phyloP scores from a whole-genome alignment of 2,329 filamentous ascomycete species.

The Aspergillus ruber region DNA sequence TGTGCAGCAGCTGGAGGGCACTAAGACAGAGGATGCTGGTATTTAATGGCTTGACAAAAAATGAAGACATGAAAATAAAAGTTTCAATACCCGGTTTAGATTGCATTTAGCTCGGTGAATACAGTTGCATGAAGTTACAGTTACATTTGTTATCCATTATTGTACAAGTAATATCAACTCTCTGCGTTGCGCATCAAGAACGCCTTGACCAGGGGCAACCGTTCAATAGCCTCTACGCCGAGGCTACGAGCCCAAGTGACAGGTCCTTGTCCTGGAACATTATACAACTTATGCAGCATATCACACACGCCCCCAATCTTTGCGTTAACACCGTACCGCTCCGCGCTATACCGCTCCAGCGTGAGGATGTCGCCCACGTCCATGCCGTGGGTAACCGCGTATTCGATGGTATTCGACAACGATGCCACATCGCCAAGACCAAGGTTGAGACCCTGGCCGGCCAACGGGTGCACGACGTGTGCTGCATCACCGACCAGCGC shows the following conservation, averaged over 20 bases:
- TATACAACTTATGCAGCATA: conserved; percentile 88
- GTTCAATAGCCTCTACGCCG: conserved; percentile 70
- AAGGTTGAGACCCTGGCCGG: conserved; percentile 89
- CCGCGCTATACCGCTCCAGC: conserved; percentile 72
- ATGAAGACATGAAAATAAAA: conserved; percentile 2
- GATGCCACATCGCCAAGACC: conserved; percentile 84
- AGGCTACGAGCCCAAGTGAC: conserved; percentile 72
- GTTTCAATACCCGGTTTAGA: conserved; percentile 10
- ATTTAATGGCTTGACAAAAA: conserved; percentile 5
- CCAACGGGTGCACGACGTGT: conserved; percentile 89
- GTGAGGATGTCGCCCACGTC: conserved; percentile 75
- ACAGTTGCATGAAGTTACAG: not conserved
- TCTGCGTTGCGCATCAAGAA: conserved; percentile 72
- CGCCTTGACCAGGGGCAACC: conserved; percentile 66
- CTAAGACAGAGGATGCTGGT: conserved; percentile 6
- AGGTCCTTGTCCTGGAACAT: conserved; percentile 64
- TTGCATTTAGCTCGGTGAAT: conserved; percentile 1
- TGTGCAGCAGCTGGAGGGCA: conserved; percentile 18
- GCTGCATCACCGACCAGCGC: conserved; percentile 91
- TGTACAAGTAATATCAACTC: conserved; percentile 12
- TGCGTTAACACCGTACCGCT: conserved; percentile 78
- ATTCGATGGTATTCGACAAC: conserved; percentile 66
- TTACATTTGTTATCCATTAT: conserved; percentile 2
- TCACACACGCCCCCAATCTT: conserved; percentile 71
- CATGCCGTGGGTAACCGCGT: conserved; percentile 73